These are phyloP conservation scores for Fusarium liriodendri DNA, from an alignment of 2,329 filamentous ascomycete species.

Conservation along the genomic window DNA sequence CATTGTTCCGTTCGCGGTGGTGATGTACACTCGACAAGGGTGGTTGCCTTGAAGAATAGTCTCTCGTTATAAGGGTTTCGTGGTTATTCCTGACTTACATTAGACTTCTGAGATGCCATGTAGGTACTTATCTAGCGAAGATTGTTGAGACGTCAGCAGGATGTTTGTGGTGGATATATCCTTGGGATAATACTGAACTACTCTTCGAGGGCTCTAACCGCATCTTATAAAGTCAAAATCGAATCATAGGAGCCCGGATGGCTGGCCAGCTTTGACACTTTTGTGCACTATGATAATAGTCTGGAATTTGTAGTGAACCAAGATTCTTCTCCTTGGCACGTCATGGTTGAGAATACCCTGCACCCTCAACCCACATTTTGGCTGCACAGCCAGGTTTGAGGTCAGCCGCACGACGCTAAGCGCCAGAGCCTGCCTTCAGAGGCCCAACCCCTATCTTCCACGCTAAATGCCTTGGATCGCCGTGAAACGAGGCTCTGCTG, in stretches of 20 bases:
- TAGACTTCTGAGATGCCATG: not conserved
- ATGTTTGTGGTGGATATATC: too few relatives aligned
- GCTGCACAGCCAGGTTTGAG: not conserved
- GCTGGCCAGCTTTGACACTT: not conserved
- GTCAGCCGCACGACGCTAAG: not conserved
- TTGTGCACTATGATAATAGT: not conserved
- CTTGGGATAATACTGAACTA: too few relatives aligned
- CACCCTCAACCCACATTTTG: not conserved
- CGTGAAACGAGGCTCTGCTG: not conserved
- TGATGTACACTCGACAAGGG: constrained; percentile 7
- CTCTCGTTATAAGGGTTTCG: not conserved
- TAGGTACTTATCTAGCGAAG: accelerated
- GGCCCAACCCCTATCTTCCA: not conserved
- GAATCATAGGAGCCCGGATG: too few relatives aligned
- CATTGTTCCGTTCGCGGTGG: constrained; percentile 3
- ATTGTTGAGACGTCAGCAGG: too few relatives aligned
- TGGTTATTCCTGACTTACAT: accelerated
- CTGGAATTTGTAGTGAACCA: not conserved
- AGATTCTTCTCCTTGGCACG: not conserved
- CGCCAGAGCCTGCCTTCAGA: not conserved
- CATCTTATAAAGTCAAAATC: too few relatives aligned
- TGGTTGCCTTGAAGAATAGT: not conserved
- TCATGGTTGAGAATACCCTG: not conserved
- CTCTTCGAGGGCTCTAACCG: too few relatives aligned
- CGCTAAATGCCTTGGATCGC: not conserved